Base-by-base conservation (phyloP, 192 early-diverging fungal genomes). In the Entophlyctis luteolus region DNA sequence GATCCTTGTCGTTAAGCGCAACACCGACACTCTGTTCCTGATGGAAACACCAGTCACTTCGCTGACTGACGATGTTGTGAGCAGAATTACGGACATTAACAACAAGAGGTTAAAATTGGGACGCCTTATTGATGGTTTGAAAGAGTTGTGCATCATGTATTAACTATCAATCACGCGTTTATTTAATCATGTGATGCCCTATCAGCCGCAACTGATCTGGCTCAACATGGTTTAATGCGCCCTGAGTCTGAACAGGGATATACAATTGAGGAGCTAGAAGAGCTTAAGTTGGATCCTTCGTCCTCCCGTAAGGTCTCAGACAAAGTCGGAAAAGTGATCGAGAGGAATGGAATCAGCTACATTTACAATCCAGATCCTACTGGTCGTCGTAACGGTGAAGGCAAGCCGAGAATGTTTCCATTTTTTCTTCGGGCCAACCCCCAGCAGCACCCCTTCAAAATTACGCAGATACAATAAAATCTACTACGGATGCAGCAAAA, bases 241-340 rank as follows among this genome's bases (percentile, higher is more conserved):
- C 85, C 79, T 12, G 76, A 83, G 31, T 55, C 58, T 16, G 72
- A 86, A 50, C 79, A 86, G 14, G 85, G 85, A 8, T 84, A 81
- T 67, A 58, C 65, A 47, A 78, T 84, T 37, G 85, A 86, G 28
- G 79, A 86, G 35, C 63, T 86, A 37, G 79, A 85, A 59, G 67
- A 77, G 28, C 38, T 86, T 23, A 62, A 54, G 22, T 36, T 67
- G 6, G 50, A 33, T 10, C 62, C 68, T 14, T 65, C 78, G 35
- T 50, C 70, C 23, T 20, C 28, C 12, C 32, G 34, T n/a, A 57
- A 67, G 34, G 35, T 34, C 18, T 47, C 59, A 39, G 32, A 33
- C 18, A 62, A 62, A 48, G 31, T 27, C 35, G 42, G 49, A 33
- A 46, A 74, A 59, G 57, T 47, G 38, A 48, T 81, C n/a, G 42